Conservation (phyloP, 371 early-diverging fungal species). For the Syncephalis fuscata region DNA sequence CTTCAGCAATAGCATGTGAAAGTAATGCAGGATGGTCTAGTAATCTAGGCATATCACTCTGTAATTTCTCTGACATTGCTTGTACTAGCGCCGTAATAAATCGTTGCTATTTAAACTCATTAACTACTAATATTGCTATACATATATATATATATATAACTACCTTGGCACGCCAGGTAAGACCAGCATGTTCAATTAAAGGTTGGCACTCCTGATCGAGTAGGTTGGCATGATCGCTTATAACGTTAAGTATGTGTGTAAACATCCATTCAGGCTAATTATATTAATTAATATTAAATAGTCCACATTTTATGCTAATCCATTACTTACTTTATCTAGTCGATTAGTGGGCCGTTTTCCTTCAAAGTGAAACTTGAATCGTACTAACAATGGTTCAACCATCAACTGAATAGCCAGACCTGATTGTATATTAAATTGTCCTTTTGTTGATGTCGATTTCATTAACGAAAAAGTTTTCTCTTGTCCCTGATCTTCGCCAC, state of each 20-base stretch:
- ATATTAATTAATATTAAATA: neutral
- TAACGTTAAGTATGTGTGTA: conserved; percentile 40
- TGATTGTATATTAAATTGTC: conserved; percentile 4
- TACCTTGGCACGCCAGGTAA: conserved; percentile 26
- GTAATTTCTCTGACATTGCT: conserved; percentile 44
- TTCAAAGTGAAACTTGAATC: conserved; percentile 69
- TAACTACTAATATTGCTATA: no score
- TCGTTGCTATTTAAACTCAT: conserved; percentile 30
- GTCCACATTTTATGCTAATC: neutral
- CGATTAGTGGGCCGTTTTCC: conserved; percentile 59
- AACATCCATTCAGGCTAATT: conserved; percentile 72
- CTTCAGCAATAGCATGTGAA: conserved; percentile 55
- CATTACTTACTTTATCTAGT: conserved; percentile 42
- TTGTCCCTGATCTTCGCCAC: conserved; percentile 5
- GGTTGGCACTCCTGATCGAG: conserved; percentile 31
- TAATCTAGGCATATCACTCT: conserved; percentile 28
- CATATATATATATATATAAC: neutral
- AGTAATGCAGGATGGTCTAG: conserved; percentile 36
- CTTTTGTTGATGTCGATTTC: no score
- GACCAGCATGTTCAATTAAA: conserved; percentile 23
- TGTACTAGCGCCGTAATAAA: conserved; percentile 42
- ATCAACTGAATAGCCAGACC: conserved; percentile 31
- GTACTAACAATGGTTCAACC: conserved; percentile 37
- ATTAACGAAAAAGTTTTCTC: neutral
- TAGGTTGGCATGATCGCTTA: conserved; percentile 36